Evolutionary conservation across 768 basidiomycete genomes (phyloP).

Genomic region (Boletus sp.): DNA sequence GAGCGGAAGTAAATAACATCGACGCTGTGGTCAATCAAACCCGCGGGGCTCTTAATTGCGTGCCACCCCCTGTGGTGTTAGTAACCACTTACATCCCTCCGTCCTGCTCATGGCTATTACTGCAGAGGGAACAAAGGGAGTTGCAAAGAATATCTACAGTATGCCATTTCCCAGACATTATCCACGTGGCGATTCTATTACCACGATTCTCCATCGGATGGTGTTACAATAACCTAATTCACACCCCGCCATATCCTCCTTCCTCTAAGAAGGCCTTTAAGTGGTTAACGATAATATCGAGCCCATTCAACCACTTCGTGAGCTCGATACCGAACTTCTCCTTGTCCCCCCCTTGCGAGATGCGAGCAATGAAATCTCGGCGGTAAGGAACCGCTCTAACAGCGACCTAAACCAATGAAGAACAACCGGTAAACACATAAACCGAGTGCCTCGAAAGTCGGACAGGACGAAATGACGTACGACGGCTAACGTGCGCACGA

Average conservation of each 20-base stretch:
- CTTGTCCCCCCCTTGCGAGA: constrained; percentile 60
- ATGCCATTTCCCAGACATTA: too few species aligned
- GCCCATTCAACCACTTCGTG: constrained; percentile 56
- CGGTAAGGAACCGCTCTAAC: constrained; percentile 64
- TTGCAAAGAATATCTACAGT: background rate
- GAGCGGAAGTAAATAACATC: constrained; percentile 4
- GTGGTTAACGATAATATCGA: constrained; percentile 54
- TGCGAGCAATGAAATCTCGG: constrained; percentile 57
- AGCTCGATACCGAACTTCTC: constrained; percentile 62
- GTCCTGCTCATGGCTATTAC: background rate
- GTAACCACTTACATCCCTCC: background rate
- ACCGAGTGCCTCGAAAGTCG: background rate
- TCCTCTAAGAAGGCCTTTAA: constrained; percentile 55
- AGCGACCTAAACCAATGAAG: constrained; percentile 42
- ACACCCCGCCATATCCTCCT: constrained; percentile 59
- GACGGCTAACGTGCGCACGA: constrained; percentile 52
- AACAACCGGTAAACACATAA: background rate
- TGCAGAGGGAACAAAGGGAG: constrained; percentile 2
- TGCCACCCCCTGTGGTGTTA: constrained; percentile 11
- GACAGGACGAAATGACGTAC: constrained; percentile 23
- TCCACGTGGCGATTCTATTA: too few species aligned
- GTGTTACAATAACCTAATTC: background rate
- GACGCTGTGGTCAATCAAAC: constrained; percentile 4
- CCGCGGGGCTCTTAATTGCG: constrained; percentile 19
- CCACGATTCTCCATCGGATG: too few species aligned